Evolutionary conservation across 495 filamentous ascomycete genomes (phyloP).

Genomic region (Podospora sp.): DNA sequence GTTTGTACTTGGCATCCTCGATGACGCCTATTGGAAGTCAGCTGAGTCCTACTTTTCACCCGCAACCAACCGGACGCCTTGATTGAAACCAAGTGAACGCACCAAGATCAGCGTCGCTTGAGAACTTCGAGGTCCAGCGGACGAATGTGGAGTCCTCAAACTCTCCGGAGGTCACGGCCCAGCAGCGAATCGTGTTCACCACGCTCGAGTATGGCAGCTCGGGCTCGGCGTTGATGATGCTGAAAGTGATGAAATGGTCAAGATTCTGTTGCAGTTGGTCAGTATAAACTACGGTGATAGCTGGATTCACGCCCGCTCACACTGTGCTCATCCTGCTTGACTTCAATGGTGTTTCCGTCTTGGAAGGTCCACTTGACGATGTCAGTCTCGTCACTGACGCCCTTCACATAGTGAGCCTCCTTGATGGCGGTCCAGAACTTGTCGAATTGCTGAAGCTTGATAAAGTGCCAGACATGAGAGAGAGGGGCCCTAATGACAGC

Average conservation of each 20-base stretch:
- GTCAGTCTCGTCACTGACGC: conserved; percentile 61
- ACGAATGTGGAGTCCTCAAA: conserved; percentile 63
- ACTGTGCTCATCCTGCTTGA: conserved; percentile 73
- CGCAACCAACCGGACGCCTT: neutral
- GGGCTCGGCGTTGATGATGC: conserved; percentile 63
- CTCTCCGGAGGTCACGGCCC: conserved; percentile 61
- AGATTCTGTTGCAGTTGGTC: conserved; percentile 52
- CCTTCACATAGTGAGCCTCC: conserved; percentile 60
- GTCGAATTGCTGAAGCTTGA: conserved; percentile 65
- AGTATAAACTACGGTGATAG: neutral
- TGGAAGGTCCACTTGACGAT: conserved; percentile 66
- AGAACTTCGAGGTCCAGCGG: conserved; percentile 66
- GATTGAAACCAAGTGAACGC: conserved; percentile 29
- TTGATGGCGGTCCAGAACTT: conserved; percentile 61
- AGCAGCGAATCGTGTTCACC: conserved; percentile 63
- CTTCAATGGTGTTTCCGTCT: conserved; percentile 63
- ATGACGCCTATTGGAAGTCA: conserved; percentile 55
- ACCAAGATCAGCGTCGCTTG: conserved; percentile 69
- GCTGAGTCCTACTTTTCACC: conserved; percentile 19
- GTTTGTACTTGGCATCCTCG: conserved; percentile 73
- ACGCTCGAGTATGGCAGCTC: conserved; percentile 61
- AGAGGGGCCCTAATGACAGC: conserved; percentile 65
- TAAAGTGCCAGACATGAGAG: conserved; percentile 66
- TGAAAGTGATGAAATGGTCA: conserved; percentile 72
- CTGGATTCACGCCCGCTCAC: conserved; percentile 39